Percentiles rank a stretch among this genome's conserved stretches.
These are phyloP conservation scores for Penicillium angulare DNA, from an alignment of 495 filamentous ascomycete genomes.

Conservation along the genomic window DNA sequence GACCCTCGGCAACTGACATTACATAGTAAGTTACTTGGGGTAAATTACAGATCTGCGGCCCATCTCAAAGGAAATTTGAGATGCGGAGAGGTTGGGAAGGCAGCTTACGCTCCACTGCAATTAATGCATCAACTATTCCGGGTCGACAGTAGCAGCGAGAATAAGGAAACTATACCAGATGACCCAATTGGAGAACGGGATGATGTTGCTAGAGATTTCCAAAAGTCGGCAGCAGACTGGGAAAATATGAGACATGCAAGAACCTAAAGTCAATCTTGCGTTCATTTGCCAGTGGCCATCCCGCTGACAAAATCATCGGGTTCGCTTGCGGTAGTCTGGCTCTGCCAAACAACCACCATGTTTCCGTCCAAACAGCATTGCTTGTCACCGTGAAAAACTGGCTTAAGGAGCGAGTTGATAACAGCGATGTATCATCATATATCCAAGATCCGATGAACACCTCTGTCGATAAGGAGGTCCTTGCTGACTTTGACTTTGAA, in stretches of 20 bases:
- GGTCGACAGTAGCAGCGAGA: background rate
- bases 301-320: slow-evolving; percentile 1
- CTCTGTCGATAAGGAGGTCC: slow-evolving; percentile 14
- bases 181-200: background rate
- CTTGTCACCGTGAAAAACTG: background rate
- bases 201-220: background rate
- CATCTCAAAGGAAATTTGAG: too few species aligned
- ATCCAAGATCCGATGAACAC: slow-evolving; percentile 33
- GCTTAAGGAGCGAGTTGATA: background rate
- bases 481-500: slow-evolving; percentile 18
- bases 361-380: background rate
- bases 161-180: background rate
- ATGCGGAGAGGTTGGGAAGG: background rate
- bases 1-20: too few species aligned
- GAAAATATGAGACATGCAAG: slow-evolving; percentile 1
- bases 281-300: background rate
- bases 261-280: background rate
- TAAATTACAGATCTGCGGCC: too few species aligned
- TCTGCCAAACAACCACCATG: background rate
- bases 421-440: slow-evolving; percentile 12
- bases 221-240: background rate
- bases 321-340: background rate
- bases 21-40: too few species aligned
- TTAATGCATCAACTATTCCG: background rate
- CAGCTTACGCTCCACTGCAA: background rate